Evolutionary conservation across 2,329 filamentous ascomycete genomes (phyloP).

Genomic region (Teratosphaeria epicoccoides): DNA sequence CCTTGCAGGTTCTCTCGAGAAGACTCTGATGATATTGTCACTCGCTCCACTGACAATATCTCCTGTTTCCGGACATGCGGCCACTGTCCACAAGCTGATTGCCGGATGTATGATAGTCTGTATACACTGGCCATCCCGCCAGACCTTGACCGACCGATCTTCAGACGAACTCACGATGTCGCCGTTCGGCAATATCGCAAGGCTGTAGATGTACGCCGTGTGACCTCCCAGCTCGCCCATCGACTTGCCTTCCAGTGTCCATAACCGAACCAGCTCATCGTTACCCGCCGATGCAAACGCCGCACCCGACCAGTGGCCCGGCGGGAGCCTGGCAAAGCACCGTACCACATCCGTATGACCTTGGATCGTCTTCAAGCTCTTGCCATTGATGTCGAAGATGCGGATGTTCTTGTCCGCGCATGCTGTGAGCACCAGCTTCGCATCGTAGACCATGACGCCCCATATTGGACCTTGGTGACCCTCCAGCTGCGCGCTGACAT

Average conservation of each 20-base stretch:
- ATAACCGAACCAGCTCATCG: constrained; percentile 78
- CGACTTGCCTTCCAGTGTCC: constrained; percentile 68
- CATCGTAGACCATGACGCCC: constrained; percentile 78
- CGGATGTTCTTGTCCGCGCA: constrained; percentile 86
- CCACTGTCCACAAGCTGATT: constrained; percentile 90
- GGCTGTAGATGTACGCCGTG: constrained; percentile 86
- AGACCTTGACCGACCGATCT: constrained; percentile 85
- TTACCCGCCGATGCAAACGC: constrained; percentile 95
- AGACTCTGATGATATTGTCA: constrained; percentile 75
- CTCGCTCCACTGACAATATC: constrained; percentile 93
- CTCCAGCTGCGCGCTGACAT: constrained; percentile 57
- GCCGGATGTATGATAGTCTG: constrained; percentile 96
- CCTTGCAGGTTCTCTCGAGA: constrained; percentile 61
- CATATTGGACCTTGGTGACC: constrained; percentile 79
- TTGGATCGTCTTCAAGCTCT: constrained; percentile 53
- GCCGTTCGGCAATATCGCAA: constrained; percentile 66
- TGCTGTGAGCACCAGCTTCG: constrained; percentile 64
- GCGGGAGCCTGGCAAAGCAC: constrained; percentile 72
- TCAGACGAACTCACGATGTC: constrained; percentile 87
- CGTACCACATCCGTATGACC: constrained; percentile 75
- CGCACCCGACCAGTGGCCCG: constrained; percentile 65
- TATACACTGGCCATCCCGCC: constrained; percentile 70
- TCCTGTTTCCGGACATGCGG: constrained; percentile 68
- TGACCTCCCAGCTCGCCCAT: constrained; percentile 75
- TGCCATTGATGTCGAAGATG: constrained; percentile 59